A percentile compares a stretch with the other conserved stretches of the same genome.
Conservation (phyloP, 306 rosid genomes). For the Oxytropis ochrocephala region DNA sequence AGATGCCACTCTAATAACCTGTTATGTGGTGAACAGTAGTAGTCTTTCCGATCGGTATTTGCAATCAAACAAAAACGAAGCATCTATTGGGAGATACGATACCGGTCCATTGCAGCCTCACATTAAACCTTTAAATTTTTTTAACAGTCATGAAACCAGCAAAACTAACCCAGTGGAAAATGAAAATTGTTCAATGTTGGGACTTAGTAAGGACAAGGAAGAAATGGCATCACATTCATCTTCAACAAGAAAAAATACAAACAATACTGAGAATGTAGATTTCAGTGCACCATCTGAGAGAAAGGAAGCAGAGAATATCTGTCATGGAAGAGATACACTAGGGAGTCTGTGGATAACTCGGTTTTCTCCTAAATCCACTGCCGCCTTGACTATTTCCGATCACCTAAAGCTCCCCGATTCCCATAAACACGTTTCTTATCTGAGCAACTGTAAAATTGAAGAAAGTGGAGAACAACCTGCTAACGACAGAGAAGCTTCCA, state of each 20-base stretch:
- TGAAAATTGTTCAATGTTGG: slow-evolving; percentile 27
- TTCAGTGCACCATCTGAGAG: slow-evolving; percentile 28
- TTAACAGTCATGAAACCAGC: slow-evolving; percentile 34
- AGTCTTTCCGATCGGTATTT: slow-evolving; percentile 15
- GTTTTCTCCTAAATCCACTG: slow-evolving; percentile 36
- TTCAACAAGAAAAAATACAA: slow-evolving; percentile 36
- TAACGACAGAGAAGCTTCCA: slow-evolving; percentile 21
- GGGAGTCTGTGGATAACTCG: slow-evolving; percentile 75
- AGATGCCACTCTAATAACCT: slow-evolving; percentile 47
- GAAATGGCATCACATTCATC: slow-evolving; percentile 45
- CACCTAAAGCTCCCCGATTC: slow-evolving; percentile 23
- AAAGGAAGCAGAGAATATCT: slow-evolving; percentile 26
- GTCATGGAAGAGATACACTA: slow-evolving; percentile 26
- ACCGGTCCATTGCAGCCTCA: slow-evolving; percentile 31
- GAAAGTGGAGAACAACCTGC: slow-evolving; percentile 22
- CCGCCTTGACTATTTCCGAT: slow-evolving; percentile 27
- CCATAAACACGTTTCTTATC: slow-evolving; percentile 9
- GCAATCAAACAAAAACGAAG: slow-evolving; percentile 25
- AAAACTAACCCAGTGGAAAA: slow-evolving; percentile 25
- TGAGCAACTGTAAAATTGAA: slow-evolving; percentile 11
- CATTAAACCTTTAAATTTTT: slow-evolving; percentile 24
- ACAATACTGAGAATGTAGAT: slow-evolving; percentile 30
- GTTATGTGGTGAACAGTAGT: slow-evolving; percentile 30
- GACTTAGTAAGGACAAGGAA: slow-evolving; percentile 32
- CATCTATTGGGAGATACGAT: slow-evolving; percentile 30